Evolutionary conservation across 1,139 yeast genomes (phyloP).

Genomic region (Taphrina populina): DNA sequence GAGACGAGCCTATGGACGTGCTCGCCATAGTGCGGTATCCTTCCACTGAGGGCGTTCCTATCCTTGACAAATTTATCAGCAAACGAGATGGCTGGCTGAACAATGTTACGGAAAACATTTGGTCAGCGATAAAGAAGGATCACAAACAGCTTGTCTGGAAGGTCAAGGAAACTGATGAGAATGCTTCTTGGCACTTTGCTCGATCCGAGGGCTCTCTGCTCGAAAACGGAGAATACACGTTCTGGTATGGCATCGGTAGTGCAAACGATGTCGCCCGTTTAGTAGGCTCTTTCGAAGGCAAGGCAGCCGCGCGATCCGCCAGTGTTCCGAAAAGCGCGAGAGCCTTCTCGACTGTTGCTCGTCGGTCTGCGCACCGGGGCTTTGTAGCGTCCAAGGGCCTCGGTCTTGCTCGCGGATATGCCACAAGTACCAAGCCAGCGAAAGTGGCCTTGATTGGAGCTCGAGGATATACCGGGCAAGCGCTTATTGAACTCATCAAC

Average conservation of each 20-base stretch:
- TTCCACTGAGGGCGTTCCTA: conserved; percentile 56
- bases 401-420: conserved; percentile 28
- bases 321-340: conserved; percentile 19
- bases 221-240: conserved; percentile 81
- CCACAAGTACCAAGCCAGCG: conserved; percentile 30
- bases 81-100: conserved; percentile 94
- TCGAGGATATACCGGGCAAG: conserved; percentile 96
- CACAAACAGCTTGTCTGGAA: conserved; percentile 77
- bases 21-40: conserved; percentile 68
- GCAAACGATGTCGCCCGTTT: conserved; percentile 33
- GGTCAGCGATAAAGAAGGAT: conserved; percentile 76
- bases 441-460: conserved; percentile 95
- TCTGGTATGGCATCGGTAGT: conserved; percentile 80
- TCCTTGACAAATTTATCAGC: conserved; percentile 80
- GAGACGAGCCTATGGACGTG: conserved; percentile 95
- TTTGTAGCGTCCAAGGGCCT: conserved; percentile 24
- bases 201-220: conserved; percentile 93
- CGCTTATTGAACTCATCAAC: conserved; percentile 80
- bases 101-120: conserved; percentile 92
- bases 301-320: not conserved
- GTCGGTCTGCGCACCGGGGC: conserved; percentile 11
- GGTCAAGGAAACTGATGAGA: conserved; percentile 84
- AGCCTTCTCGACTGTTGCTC: conserved; percentile 16
- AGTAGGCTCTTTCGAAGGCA: conserved; percentile 23
- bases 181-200: conserved; percentile 86